Percentiles rank a stretch among this genome's conserved stretches.
Conservation (phyloP, 208 protist genomes). For the Blechomonas ayalai region DNA sequence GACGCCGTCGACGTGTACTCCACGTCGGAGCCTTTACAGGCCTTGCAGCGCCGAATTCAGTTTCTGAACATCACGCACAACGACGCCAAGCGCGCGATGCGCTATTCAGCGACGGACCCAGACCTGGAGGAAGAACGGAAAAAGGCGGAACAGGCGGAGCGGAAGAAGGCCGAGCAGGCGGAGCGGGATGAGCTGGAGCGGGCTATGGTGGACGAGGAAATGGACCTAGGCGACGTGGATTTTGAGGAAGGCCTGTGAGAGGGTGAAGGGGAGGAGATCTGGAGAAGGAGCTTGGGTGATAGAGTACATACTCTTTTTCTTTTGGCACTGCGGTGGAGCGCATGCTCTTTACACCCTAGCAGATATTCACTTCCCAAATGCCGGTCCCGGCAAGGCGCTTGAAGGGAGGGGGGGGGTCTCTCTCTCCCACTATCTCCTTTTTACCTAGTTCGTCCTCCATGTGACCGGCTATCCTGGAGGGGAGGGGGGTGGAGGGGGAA, state of each 20-base stretch:
- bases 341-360: too few relatives aligned
- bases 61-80: slow-evolving; percentile 96
- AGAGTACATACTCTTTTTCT: too few relatives aligned
- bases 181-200: slow-evolving; percentile 21
- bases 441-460: too few relatives aligned
- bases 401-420: too few relatives aligned
- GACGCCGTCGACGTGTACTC: slow-evolving; percentile 94
- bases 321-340: too few relatives aligned
- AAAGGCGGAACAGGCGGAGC: slow-evolving; percentile 48
- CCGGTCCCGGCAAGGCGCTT: too few relatives aligned
- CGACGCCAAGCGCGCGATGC: slow-evolving; percentile 91
- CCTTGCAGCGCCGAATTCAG: slow-evolving; percentile 93
- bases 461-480: too few relatives aligned
- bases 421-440: too few relatives aligned
- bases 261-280: background rate
- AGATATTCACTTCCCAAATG: too few relatives aligned
- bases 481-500: too few relatives aligned
- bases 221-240: slow-evolving; percentile 56
- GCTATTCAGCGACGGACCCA: slow-evolving; percentile 76
- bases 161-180: slow-evolving; percentile 43
- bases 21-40: slow-evolving; percentile 92
- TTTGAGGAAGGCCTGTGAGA: slow-evolving; percentile 81
- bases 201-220: slow-evolving; percentile 62
- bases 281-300: background rate
- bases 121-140: slow-evolving; percentile 73